phyloP scores from a whole-genome alignment of 441 rosid species.

The Gossypium laxum region DNA sequence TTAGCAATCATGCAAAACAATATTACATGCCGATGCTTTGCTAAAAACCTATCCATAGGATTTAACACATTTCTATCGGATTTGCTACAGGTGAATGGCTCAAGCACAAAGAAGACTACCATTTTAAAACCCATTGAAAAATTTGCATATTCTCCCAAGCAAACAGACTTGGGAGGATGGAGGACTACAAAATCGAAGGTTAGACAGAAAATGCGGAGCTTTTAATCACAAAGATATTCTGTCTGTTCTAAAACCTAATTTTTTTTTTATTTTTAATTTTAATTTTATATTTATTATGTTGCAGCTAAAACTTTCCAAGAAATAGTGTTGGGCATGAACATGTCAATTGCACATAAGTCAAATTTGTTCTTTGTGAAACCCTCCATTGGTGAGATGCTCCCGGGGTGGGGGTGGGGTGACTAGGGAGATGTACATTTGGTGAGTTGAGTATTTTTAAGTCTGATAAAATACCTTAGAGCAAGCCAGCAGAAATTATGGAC shows the following conservation, averaged over 20 bases:
- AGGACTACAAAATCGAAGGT: slow-evolving; percentile 78
- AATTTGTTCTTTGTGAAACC: slow-evolving; percentile 2
- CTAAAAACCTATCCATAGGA: background rate
- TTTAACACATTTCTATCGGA: slow-evolving; percentile 25
- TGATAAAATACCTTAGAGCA: background rate
- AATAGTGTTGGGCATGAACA: slow-evolving; percentile 14
- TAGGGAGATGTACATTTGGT: slow-evolving; percentile 14
- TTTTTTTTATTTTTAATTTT: background rate
- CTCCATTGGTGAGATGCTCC: background rate
- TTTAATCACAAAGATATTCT: background rate
- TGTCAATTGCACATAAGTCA: background rate
- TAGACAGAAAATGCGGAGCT: slow-evolving; percentile 9
- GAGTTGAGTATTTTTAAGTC: background rate
- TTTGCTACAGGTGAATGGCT: slow-evolving; percentile 10
- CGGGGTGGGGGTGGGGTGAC: background rate
- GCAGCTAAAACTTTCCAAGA: slow-evolving; percentile 60
- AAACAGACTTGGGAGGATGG: slow-evolving; percentile 53
- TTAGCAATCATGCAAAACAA: background rate
- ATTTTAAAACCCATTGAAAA: slow-evolving; percentile 39
- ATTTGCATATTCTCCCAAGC: slow-evolving; percentile 50
- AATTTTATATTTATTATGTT: background rate
- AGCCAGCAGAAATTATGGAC: background rate
- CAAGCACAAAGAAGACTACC: slow-evolving; percentile 29
- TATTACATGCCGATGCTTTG: background rate
- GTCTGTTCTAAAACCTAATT: background rate